Evolutionary conservation across 331 rosid genomes (phyloP).

Genomic region (Malus hybrid): DNA sequence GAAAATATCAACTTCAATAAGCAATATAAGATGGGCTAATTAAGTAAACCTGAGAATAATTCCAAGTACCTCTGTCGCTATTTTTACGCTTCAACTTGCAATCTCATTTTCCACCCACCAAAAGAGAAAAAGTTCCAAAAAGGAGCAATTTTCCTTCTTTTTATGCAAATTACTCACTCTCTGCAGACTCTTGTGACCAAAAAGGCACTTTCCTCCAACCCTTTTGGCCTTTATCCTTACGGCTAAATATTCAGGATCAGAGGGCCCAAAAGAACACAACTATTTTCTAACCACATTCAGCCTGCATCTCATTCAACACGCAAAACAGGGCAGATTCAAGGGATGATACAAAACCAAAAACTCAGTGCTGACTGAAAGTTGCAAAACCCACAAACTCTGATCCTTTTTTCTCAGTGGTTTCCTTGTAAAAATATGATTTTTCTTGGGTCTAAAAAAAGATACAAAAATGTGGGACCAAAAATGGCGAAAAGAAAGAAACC

Average conservation of each 20-base stretch:
- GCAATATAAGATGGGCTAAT: background rate
- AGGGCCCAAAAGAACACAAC: background rate
- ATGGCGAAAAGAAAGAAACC: background rate
- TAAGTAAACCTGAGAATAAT: background rate
- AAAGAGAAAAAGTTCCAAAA: background rate
- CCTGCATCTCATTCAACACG: slow-evolving; percentile 1
- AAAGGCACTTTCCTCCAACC: slow-evolving; percentile 1
- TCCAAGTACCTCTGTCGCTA: background rate
- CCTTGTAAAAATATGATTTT: background rate
- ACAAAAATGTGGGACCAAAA: slow-evolving; percentile 2
- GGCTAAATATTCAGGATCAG: slow-evolving; percentile 10
- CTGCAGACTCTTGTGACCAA: background rate
- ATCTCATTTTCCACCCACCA: background rate
- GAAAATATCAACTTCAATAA: slow-evolving; percentile 13
- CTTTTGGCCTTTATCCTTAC: slow-evolving; percentile 20
- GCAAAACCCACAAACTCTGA: background rate
- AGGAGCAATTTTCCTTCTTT: background rate
- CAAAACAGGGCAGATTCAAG: background rate
- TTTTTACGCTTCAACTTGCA: background rate
- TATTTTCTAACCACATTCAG: background rate
- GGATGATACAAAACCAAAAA: background rate
- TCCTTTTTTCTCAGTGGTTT: background rate
- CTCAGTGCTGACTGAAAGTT: background rate
- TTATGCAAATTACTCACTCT: background rate
- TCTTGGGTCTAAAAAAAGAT: slow-evolving; percentile 2